Evolutionary conservation across 352 stramenopile genomes (phyloP), one percentile per base, ranked within the genome.

Genomic region (Globisporangium lucens): DNA sequence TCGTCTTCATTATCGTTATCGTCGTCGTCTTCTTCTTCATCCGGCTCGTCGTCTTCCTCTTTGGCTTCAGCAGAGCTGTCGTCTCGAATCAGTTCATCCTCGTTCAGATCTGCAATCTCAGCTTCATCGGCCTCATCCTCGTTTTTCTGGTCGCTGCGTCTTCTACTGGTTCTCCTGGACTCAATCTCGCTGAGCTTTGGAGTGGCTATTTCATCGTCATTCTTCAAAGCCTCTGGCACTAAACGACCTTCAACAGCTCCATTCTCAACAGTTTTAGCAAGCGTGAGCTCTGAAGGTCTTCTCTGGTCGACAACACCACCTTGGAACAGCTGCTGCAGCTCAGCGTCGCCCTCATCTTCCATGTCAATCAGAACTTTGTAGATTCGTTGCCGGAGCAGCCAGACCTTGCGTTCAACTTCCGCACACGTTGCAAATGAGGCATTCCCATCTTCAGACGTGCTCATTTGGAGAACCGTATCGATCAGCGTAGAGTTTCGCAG

Each of bases 311-410:
- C 27, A 15, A 13, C 20, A 13, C 6, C 9, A 1, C 4, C 13
- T 33, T 24, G n/a, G 4, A 61, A 24, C 6, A 63, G 12, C 10
- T 55, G 53, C 22, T 51, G n/a, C 22, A 87, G 35, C 35, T 85
- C 75, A 6, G 47, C 24, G 10, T 76, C 57, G 3, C 59, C 74
- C 53, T 77, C 76, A 7, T 83, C 70, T 12, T 66, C 68, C 36
- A 82, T 60, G 12, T 76, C 73, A 9, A 84, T 46, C 29, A 85
- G 55, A 20, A 82, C 68, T 24, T 69, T 46, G 41, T 87, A 85
- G 0, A 90, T 24, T 46, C 87, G 78, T 27, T 85, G 72, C 6
- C 79, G 79, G 17, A 91, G 53, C 36, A 72, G 27, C 61, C 56
- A 70, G n/a, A 82, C 61, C 49, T 79, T 75, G 8, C 69, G 74